Conservation (phyloP, 2,329 filamentous ascomycete species). For the Nemania diffusa region DNA sequence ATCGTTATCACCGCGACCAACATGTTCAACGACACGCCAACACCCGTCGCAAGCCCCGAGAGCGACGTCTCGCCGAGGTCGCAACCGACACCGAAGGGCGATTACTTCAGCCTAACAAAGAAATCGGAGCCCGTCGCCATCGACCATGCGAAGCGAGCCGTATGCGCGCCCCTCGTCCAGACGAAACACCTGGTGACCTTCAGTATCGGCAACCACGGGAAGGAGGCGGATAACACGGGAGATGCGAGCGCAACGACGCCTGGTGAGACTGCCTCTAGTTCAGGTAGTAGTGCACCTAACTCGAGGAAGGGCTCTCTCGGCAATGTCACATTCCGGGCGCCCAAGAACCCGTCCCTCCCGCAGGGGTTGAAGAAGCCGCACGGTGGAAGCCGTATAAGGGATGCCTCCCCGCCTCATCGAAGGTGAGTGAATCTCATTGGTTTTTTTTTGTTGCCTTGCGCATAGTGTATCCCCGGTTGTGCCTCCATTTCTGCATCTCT, state of each 20-base stretch:
- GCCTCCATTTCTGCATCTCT: neutral
- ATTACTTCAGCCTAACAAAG: constrained; percentile 45
- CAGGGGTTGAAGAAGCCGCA: constrained; percentile 61
- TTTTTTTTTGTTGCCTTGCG: neutral
- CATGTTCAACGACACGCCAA: constrained; percentile 44
- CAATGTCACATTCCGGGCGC: constrained; percentile 60
- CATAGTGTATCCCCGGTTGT: neutral
- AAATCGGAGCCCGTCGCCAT: constrained; percentile 24
- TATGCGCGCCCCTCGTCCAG: constrained; percentile 27
- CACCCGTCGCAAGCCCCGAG: constrained; percentile 42
- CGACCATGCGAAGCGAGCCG: constrained; percentile 29
- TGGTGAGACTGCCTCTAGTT: constrained; percentile 52
- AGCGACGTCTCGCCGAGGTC: constrained; percentile 45
- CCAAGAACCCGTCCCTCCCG: constrained; percentile 57
- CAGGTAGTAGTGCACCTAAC: constrained; percentile 48
- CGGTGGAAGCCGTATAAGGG: constrained; percentile 55
- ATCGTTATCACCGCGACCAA: constrained; percentile 31
- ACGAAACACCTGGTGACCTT: constrained; percentile 27
- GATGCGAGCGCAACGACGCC: constrained; percentile 49
- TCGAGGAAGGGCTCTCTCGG: constrained; percentile 60
- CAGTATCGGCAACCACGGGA: constrained; percentile 37
- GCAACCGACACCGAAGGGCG: constrained; percentile 42
- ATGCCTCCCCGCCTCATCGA: constrained; percentile 60
- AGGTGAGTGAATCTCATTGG: constrained; percentile 55
- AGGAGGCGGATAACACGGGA: constrained; percentile 46